These are phyloP conservation scores for Ophiostoma himal-ulmi DNA, from an alignment of 2,329 filamentous ascomycete species.

Conservation along the genomic window DNA sequence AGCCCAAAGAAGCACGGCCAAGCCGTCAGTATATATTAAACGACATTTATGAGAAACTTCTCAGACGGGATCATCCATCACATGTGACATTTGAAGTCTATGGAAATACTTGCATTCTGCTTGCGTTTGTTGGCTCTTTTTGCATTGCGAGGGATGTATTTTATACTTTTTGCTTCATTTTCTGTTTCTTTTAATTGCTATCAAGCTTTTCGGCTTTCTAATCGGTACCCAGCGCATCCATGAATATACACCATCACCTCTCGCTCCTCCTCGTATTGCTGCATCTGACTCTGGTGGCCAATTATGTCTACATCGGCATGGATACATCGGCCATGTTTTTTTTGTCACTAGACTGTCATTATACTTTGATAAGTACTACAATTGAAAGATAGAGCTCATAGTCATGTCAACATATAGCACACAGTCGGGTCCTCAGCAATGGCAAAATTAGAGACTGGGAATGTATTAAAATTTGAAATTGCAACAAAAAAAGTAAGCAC, in stretches of 20 bases:
- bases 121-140: not conserved
- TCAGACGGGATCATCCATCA: not conserved
- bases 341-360: too few relatives aligned
- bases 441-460: too few relatives aligned
- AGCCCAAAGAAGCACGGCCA: not conserved
- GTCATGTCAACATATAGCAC: too few relatives aligned
- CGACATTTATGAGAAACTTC: slow-evolving; percentile 1
- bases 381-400: too few relatives aligned
- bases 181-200: not conserved
- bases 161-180: too few relatives aligned
- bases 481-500: too few relatives aligned
- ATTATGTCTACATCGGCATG: not conserved
- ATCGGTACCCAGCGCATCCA: not conserved
- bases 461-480: too few relatives aligned
- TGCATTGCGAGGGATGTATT: not conserved
- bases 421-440: too few relatives aligned
- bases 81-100: not conserved
- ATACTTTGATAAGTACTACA: too few relatives aligned
- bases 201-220: not conserved
- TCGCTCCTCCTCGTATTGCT: not conserved
- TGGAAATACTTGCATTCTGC: not conserved
- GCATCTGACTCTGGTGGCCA: too few relatives aligned
- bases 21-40: not conserved
- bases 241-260: not conserved
- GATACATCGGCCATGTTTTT: not conserved